phyloP scores from a whole-genome alignment of 371 early-diverging fungal genomes.

The Spiromyces aspiralis region DNA sequence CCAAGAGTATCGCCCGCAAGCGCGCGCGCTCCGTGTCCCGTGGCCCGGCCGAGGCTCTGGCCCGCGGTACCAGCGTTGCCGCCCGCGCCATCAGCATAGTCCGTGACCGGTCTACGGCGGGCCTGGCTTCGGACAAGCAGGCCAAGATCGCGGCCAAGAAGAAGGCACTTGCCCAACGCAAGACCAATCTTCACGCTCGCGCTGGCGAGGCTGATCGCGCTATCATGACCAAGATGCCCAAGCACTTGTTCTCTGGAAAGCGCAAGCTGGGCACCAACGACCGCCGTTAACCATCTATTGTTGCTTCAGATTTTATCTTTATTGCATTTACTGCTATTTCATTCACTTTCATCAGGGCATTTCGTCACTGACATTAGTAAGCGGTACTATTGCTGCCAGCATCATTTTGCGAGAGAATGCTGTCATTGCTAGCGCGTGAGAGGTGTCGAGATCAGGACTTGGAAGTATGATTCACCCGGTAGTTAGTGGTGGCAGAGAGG shows the following conservation, averaged over 20 bases:
- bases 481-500: too few species aligned
- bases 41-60: slow-evolving; percentile 27
- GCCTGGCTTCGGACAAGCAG: slow-evolving; percentile 42
- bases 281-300: slow-evolving; percentile 42
- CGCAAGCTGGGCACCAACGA: slow-evolving; percentile 63
- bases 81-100: slow-evolving; percentile 33
- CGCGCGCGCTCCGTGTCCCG: slow-evolving; percentile 55
- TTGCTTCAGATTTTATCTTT: background rate
- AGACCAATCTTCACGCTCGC: slow-evolving; percentile 58
- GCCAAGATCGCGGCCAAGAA: slow-evolving; percentile 49
- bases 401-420: too few species aligned
- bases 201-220: slow-evolving; percentile 87
- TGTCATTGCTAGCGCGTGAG: too few species aligned
- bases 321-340: background rate
- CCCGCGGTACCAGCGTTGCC: slow-evolving; percentile 35
- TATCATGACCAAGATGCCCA: slow-evolving; percentile 83
- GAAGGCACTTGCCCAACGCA: slow-evolving; percentile 49
- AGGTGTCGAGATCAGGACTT: too few species aligned
- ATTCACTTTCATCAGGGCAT: background rate
- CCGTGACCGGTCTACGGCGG: slow-evolving; percentile 52
- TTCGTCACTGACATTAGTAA: too few species aligned
- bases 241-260: slow-evolving; percentile 95
- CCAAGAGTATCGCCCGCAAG: slow-evolving; percentile 42
- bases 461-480: too few species aligned
- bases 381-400: too few species aligned